A percentile compares a stretch with the other conserved stretches of the same genome.
Conservation (phyloP, 371 early-diverging fungal species). For the Capillidium heterosporum region DNA sequence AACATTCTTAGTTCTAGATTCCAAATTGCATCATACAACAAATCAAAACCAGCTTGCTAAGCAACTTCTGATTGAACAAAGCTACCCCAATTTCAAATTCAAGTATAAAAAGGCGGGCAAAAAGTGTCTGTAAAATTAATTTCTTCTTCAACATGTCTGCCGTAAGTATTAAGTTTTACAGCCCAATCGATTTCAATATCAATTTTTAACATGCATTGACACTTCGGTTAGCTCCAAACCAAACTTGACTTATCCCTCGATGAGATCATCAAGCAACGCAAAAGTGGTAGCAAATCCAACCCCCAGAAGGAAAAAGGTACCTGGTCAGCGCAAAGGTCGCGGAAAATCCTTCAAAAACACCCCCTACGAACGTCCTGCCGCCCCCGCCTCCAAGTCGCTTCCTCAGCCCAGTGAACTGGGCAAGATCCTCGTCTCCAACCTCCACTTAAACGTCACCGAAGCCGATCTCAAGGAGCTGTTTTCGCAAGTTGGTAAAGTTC, state of each 20-base stretch:
- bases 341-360: conserved; percentile 9
- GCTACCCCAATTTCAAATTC: too few species aligned
- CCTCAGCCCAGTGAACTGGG: conserved; percentile 14
- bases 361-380: neutral
- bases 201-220: too few species aligned
- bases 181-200: too few species aligned
- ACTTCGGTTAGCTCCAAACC: too few species aligned
- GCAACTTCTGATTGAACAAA: too few species aligned
- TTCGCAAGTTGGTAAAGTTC: conserved; percentile 37
- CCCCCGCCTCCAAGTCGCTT: neutral
- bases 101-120: too few species aligned
- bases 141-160: too few species aligned
- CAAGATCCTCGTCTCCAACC: conserved; percentile 53
- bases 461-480: conserved; percentile 32
- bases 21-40: too few species aligned
- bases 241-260: conserved; percentile 48
- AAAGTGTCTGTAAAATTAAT: too few species aligned
- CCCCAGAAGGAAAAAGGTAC: conserved; percentile 14
- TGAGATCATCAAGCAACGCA: conserved; percentile 38
- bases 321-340: neutral
- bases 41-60: too few species aligned
- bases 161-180: too few species aligned
- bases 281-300: conserved; percentile 19
- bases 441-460: conserved; percentile 48
- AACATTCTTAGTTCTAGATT: too few species aligned